Evolutionary conservation across 306 rosid species (phyloP), one percentile per base, ranked within the genome.

Genomic region (Quillaja saponaria): DNA sequence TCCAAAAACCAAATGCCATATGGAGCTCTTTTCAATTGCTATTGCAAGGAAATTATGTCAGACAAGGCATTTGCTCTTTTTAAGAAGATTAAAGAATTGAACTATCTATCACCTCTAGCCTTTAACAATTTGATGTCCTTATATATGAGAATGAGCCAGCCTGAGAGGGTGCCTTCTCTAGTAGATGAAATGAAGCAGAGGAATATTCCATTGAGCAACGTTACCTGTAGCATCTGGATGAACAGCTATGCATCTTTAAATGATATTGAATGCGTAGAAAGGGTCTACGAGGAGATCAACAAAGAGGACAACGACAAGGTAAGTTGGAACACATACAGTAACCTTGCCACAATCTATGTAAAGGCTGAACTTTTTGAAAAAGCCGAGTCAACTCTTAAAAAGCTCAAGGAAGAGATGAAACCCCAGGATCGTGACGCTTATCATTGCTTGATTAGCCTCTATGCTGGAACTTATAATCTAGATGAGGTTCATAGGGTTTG

Each of bases 21-120:
- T 10, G 95, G 95, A 52, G 71, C 95, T 31, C 99, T 89, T 55
- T 37, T 89, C 71, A 74, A 78, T 61, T 82, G 87, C 64, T 92
- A 85, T 42, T 89, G 99, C 81, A 86, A 58, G 80, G 79, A 68
- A 58, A 17, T 63, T 21, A 72, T 76, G 87, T 63, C 51, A 49
- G 89, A 83, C 34, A 81, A 83, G 81, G 99, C 95, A 0, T 58
- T 87, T 77, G 60, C 74, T 21, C 81, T 61, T 57, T 87, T 75
- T 45, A 52, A 66, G 47, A 71, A 67, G 73, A 81, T 92, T 87
- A 71, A 77, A 48, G 81, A 80, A 49, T 67, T 81, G 39, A 61
- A 68, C 44, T 76, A 60, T 75, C 71, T 72, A 25, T 62, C 80
- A 18, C 33, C 53, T 73, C 56, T 89, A 68, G 45, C 81, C 25